Evolutionary conservation across 2,329 filamentous ascomycete genomes (phyloP).

Genomic region (Fusarium anthophilum): DNA sequence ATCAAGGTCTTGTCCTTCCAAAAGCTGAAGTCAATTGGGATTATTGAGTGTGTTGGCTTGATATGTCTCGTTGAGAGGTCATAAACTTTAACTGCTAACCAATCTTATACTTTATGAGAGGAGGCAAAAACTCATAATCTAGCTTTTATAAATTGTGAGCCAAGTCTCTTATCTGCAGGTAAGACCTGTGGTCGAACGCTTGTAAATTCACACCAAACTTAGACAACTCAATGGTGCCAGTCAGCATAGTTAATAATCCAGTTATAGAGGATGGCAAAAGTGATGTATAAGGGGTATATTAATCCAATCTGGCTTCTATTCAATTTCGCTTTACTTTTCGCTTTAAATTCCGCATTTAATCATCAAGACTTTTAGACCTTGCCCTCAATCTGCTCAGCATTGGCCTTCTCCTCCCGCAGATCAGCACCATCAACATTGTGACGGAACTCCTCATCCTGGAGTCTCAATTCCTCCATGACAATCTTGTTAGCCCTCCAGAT

Average conservation of each 20-base stretch:
- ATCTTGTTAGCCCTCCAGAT: conserved; percentile 54
- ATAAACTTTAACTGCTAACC: background rate
- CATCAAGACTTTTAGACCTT: conserved; percentile 1
- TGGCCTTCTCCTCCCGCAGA: conserved; percentile 43
- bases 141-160: background rate
- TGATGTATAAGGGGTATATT: background rate
- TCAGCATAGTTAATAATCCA: background rate
- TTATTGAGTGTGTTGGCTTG: background rate
- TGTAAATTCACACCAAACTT: background rate
- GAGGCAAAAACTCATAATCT: background rate
- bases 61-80: background rate
- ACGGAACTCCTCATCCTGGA: conserved; percentile 49
- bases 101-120: background rate
- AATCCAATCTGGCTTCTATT: background rate
- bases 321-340: background rate
- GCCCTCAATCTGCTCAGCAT: conserved; percentile 40
- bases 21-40: background rate
- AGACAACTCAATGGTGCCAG: background rate
- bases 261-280: background rate
- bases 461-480: conserved; percentile 55
- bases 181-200: background rate
- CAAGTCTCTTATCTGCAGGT: too few species aligned
- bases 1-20: background rate
- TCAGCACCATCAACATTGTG: conserved; percentile 42
- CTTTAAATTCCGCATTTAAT: background rate